phyloP scores from a whole-genome alignment of 345 rosid species.

The Noccaea bulbosa region DNA sequence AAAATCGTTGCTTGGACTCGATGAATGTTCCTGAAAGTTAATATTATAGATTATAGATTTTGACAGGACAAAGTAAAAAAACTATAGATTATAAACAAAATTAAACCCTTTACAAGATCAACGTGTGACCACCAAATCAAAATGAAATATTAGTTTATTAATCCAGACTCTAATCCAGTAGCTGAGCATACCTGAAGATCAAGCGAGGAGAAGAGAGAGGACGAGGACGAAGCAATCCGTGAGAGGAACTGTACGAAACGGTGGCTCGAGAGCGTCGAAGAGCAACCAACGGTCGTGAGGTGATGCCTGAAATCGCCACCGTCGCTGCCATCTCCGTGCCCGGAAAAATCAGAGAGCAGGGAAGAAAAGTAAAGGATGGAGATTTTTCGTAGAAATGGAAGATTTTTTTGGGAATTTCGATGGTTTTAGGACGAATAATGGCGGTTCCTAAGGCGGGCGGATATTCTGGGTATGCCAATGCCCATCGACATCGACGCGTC shows the following conservation, averaged over 20 bases:
- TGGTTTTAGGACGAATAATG: no score
- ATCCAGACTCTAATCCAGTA: background rate
- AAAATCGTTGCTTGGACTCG: slow-evolving; percentile 60
- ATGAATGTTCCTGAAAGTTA: slow-evolving; percentile 48
- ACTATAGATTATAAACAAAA: no score
- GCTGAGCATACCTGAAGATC: slow-evolving; percentile 43
- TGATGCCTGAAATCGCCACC: slow-evolving; percentile 33
- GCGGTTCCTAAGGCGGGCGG: background rate
- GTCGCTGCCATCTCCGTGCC: slow-evolving; percentile 36
- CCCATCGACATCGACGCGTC: slow-evolving; percentile 34
- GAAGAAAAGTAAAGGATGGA: slow-evolving; percentile 10
- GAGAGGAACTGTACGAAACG: slow-evolving; percentile 40
- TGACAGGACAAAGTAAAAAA: background rate
- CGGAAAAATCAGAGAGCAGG: slow-evolving; percentile 1
- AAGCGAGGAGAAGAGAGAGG: slow-evolving; percentile 41
- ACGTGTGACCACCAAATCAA: background rate
- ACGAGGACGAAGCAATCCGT: slow-evolving; percentile 36
- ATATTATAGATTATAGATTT: no score
- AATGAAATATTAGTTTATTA: background rate
- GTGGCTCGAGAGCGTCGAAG: slow-evolving; percentile 30
- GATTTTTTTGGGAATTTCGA: background rate
- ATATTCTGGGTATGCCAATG: slow-evolving; percentile 34
- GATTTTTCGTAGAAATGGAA: slow-evolving; percentile 19
- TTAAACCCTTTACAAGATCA: background rate
- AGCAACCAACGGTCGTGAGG: slow-evolving; percentile 39